A percentile compares a stretch with the other conserved stretches of the same genome.
Evolutionary conservation across 179 eudicot species (phyloP).

Genomic region (Beta corolliflora): DNA sequence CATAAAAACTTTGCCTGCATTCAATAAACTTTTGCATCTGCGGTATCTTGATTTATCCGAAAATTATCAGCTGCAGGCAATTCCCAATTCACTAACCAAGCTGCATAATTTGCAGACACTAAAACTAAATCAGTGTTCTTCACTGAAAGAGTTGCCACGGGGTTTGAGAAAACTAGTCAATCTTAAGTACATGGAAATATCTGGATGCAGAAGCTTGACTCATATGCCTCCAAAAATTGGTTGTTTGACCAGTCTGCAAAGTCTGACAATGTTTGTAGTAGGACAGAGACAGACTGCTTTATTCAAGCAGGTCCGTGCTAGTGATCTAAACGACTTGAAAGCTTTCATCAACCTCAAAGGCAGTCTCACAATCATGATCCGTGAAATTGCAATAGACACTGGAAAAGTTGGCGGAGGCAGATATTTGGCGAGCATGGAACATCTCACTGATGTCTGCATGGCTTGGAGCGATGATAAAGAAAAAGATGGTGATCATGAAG

Average conservation of each 20-base stretch:
- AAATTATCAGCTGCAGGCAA: neutral
- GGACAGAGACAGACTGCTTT: too few relatives aligned
- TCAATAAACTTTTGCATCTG: conserved; percentile 19
- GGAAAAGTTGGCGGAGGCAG: too few relatives aligned
- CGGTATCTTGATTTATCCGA: conserved; percentile 9
- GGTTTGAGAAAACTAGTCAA: conserved; percentile 14
- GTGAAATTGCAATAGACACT: too few relatives aligned
- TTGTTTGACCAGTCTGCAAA: neutral
- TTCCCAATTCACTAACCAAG: conserved; percentile 8
- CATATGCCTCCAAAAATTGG: conserved; percentile 16
- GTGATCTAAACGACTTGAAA: conserved; percentile 5
- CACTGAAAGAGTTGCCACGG: neutral
- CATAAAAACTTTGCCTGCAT: neutral
- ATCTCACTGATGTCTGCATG: too few relatives aligned
- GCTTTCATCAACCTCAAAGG: neutral
- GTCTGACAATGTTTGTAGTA: neutral
- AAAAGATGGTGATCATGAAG: too few relatives aligned
- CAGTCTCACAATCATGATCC: too few relatives aligned
- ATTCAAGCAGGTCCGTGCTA: neutral
- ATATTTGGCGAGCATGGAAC: too few relatives aligned
- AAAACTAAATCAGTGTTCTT: neutral
- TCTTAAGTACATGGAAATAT: conserved; percentile 9
- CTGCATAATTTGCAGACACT: conserved; percentile 14
- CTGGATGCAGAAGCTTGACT: neutral
- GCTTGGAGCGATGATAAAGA: too few relatives aligned